A percentile compares a stretch with the other conserved stretches of the same genome.
Conservation (phyloP, 2,329 filamentous ascomycete genomes). For the Cryphonectria japonica region DNA sequence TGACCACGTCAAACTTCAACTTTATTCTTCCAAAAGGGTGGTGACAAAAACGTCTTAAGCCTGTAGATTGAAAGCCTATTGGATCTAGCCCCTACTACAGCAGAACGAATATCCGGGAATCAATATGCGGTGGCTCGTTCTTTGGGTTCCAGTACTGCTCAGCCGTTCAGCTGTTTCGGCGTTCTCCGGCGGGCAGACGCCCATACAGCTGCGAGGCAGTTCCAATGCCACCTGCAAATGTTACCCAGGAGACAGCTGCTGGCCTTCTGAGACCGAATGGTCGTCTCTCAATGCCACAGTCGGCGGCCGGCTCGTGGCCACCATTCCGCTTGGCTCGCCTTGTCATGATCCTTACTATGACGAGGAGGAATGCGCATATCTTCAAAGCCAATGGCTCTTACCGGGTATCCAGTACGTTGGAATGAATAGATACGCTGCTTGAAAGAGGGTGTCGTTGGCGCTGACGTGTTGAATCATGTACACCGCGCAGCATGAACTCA, state of each 20-base stretch:
- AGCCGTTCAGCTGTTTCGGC: not conserved
- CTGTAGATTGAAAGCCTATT: not conserved
- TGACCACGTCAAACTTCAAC: not conserved
- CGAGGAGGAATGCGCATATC: slow-evolving; percentile 39
- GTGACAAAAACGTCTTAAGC: not conserved
- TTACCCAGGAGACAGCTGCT: slow-evolving; percentile 53
- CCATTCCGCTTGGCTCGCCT: slow-evolving; percentile 48
- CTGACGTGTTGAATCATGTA: not conserved
- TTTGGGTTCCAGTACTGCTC: not conserved
- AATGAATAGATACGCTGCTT: not conserved
- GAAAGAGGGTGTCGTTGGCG: not conserved
- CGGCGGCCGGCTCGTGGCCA: slow-evolving; percentile 53
- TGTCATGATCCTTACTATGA: slow-evolving; percentile 50
- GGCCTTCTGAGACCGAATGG: slow-evolving; percentile 51
- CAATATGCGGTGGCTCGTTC: not conserved
- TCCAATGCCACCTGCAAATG: slow-evolving; percentile 30
- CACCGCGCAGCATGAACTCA: slow-evolving; percentile 32
- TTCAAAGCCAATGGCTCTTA: slow-evolving; percentile 43
- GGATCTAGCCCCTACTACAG: not conserved
- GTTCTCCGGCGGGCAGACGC: slow-evolving; percentile 3
- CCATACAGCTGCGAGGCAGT: not conserved
- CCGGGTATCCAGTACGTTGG: slow-evolving; percentile 42
- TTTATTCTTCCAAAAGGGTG: not conserved
- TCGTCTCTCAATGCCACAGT: slow-evolving; percentile 51
- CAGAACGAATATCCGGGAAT: not conserved